phyloP scores from a whole-genome alignment of 2,329 filamentous ascomycete genomes.

The Arachnomyces sp. region DNA sequence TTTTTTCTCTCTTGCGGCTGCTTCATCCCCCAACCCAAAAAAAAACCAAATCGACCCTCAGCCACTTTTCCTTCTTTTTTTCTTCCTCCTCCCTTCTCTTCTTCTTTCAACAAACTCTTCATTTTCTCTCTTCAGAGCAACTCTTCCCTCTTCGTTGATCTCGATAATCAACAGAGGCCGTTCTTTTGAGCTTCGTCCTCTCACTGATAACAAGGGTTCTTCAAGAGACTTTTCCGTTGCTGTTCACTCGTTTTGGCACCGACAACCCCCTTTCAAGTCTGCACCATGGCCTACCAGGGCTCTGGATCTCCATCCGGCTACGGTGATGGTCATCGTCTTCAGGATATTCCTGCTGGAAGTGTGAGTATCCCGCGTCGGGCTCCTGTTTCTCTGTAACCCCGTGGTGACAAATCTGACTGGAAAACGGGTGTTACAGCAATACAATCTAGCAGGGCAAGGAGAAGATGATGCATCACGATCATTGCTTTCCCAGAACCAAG shows the following conservation, averaged over 20 bases:
- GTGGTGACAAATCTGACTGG: conserved; percentile 3
- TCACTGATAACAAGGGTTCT: conserved; percentile 9
- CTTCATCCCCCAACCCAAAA: too few relatives aligned
- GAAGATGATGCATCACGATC: conserved; percentile 43
- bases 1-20: too few relatives aligned
- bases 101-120: conserved; percentile 8
- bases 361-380: conserved; percentile 54
- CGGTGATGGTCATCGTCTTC: conserved; percentile 57
- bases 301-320: conserved; percentile 51
- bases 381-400: background rate
- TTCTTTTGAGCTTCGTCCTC: conserved; percentile 4
- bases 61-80: too few relatives aligned
- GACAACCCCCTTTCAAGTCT: conserved; percentile 8
- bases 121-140: background rate
- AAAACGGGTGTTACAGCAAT: conserved; percentile 31
- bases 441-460: conserved; percentile 43
- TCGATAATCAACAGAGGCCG: conserved; percentile 18
- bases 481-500: conserved; percentile 38
- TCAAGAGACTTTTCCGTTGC: conserved; percentile 9
- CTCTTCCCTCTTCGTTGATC: conserved; percentile 9
- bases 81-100: conserved; percentile 8
- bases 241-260: conserved; percentile 7
- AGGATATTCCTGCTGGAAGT: conserved; percentile 54
- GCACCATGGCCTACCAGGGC: conserved; percentile 59
- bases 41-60: too few relatives aligned